A percentile compares a stretch with the other conserved stretches of the same genome.
Conservation (phyloP, 192 early-diverging fungal genomes). For the Powellomyces hirtus region DNA sequence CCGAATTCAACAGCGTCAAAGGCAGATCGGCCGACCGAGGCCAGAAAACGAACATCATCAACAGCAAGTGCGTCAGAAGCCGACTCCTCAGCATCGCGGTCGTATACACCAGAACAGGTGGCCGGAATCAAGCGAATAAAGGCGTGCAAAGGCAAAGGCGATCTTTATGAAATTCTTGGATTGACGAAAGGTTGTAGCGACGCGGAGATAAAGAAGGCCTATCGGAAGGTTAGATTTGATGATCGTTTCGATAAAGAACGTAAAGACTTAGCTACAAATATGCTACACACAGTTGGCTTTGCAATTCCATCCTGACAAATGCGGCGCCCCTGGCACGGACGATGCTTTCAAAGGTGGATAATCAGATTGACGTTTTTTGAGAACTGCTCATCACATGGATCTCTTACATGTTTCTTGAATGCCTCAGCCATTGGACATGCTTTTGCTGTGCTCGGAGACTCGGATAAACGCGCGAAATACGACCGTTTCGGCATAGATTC, state of each 20-base stretch:
- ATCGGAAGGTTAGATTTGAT: slow-evolving; percentile 71
- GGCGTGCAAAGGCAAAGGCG: slow-evolving; percentile 58
- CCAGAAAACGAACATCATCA: slow-evolving; percentile 16
- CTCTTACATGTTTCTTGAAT: too few species aligned
- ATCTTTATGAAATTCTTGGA: slow-evolving; percentile 83
- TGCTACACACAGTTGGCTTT: slow-evolving; percentile 69
- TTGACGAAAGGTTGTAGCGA: slow-evolving; percentile 75
- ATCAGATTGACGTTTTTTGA: too few species aligned
- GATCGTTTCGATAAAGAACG: too few species aligned
- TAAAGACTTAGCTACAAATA: not conserved
- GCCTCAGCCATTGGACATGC: slow-evolving; percentile 86
- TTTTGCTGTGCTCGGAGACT: slow-evolving; percentile 83
- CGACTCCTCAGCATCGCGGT: slow-evolving; percentile 36
- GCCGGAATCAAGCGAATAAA: slow-evolving; percentile 77
- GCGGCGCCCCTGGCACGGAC: slow-evolving; percentile 89
- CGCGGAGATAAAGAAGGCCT: slow-evolving; percentile 87
- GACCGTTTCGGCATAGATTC: slow-evolving; percentile 81
- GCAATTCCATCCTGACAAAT: slow-evolving; percentile 95
- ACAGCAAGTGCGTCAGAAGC: slow-evolving; percentile 27
- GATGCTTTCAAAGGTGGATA: slow-evolving; percentile 92
- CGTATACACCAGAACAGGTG: slow-evolving; percentile 76
- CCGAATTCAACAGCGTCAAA: not conserved
- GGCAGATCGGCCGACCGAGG: slow-evolving; percentile 13
- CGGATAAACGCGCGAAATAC: slow-evolving; percentile 79
- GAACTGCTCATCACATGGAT: not conserved